These are phyloP conservation scores for Leishmania tropica DNA, from an alignment of 208 protist species.

Conservation along the genomic window DNA sequence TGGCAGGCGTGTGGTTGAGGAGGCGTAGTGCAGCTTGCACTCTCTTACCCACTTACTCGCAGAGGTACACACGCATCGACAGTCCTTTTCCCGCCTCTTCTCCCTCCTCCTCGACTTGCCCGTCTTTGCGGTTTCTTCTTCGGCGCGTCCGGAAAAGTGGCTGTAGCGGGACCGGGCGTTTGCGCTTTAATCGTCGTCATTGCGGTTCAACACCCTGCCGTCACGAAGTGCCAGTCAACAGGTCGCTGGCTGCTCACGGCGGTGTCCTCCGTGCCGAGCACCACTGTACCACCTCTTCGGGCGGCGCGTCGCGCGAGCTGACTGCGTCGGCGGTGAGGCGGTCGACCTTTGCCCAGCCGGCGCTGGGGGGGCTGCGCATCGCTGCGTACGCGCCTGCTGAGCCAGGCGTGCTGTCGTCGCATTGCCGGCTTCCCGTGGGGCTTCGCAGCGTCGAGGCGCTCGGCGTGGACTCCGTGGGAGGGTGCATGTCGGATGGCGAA, in stretches of 20 bases:
- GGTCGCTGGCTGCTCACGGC: slow-evolving; percentile 6
- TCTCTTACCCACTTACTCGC: neutral
- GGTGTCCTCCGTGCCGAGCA: neutral
- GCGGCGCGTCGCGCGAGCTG: neutral
- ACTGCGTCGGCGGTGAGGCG: slow-evolving; percentile 13
- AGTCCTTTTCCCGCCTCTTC: neutral
- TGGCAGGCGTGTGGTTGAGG: neutral
- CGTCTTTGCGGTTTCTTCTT: neutral
- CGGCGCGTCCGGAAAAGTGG: neutral
- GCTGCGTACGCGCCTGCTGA: slow-evolving; percentile 42
- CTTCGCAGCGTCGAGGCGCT: slow-evolving; percentile 66
- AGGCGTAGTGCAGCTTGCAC: neutral
- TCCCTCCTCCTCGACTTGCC: no score
- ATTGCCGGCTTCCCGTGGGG: slow-evolving; percentile 35
- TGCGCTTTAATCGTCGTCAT: neutral
- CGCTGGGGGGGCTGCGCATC: slow-evolving; percentile 61
- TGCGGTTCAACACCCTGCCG: neutral
- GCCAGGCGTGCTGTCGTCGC: slow-evolving; percentile 20
- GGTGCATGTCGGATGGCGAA: slow-evolving; percentile 44
- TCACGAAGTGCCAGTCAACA: neutral
- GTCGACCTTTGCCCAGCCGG: slow-evolving; percentile 37
- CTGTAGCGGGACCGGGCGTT: neutral
- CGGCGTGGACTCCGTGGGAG: slow-evolving; percentile 66
- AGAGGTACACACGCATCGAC: neutral
- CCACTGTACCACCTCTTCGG: neutral